Base-by-base conservation (phyloP, 2,329 filamentous ascomycete species). In the Diplodia scrobiculata region DNA sequence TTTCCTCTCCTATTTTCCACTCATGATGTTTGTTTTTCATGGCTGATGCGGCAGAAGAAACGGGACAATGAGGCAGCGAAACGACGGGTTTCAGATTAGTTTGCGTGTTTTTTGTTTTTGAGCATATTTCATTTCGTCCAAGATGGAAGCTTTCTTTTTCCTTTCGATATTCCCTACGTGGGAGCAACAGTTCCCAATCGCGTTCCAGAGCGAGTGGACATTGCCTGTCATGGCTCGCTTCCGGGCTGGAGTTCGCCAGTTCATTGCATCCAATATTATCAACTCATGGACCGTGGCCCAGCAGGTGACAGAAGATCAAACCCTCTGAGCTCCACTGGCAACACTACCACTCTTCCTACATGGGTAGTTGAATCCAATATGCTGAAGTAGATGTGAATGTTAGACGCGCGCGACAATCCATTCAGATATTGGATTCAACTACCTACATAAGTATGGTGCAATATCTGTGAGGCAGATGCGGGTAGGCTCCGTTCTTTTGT, bases 31-130 rank as follows among this genome's bases (percentile, higher is more conserved):
- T 34, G 41, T 32, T 60, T 48, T 48, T 25, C 45, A 36, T 50
- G 19, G 58, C 27, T 10, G 58, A 36, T 50, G n/a, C 41, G 13
- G 45, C 58, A 36, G 58, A 62, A 50, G 58, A 48, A 60, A 50
- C 13, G 58, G 41, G 45, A 36, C 38, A 36, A 50, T 19, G 58
- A 60, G 29, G 27, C 38, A 51, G 41, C 7, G 41, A 19, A 45
- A 45, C 41, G n/a, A 45, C 27, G 13, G n/a, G n/a, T 36, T 7
- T 51, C 45, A 19, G n/a, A 34, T 25, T 13, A 51, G 32, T n/a
- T 36, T 54, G 41, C 45, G 29, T 36, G 58, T 27, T 25, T 29
- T 25, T 50, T 19, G 14, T 34, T 50, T 50, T 17, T 11, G 19
- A 50, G 58, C 41, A 62, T 62, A 25, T 62, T 51, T 25, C 9